These are phyloP conservation scores for Sugiyamaella sp. DNA, from an alignment of 1,139 yeast species.

Conservation along the genomic window DNA sequence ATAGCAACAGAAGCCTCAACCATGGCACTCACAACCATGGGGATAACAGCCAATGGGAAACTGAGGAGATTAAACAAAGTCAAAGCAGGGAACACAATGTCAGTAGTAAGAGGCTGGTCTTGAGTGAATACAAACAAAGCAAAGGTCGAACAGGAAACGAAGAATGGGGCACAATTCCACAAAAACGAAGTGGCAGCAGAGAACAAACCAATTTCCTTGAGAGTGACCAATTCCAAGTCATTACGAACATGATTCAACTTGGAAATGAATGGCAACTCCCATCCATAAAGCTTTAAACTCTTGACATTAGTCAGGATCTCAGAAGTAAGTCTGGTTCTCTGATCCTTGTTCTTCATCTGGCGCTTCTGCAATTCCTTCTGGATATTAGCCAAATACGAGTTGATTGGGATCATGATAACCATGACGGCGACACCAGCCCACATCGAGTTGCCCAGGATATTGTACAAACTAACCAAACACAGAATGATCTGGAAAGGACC, in stretches of 20 bases:
- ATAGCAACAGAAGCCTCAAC: slow-evolving; percentile 92
- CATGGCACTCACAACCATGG: slow-evolving; percentile 82
- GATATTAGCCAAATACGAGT: slow-evolving; percentile 68
- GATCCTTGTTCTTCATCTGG: slow-evolving; percentile 69
- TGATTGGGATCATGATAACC: slow-evolving; percentile 83
- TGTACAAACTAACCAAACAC: slow-evolving; percentile 76
- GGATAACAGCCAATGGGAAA: slow-evolving; percentile 93
- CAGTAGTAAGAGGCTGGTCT: slow-evolving; percentile 77
- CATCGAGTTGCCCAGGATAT: slow-evolving; percentile 85
- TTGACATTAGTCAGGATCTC: slow-evolving; percentile 91
- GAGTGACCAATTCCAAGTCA: slow-evolving; percentile 79
- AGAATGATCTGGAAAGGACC: slow-evolving; percentile 91
- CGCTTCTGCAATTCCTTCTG: slow-evolving; percentile 79
- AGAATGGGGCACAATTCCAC: slow-evolving; percentile 86
- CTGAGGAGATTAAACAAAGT: slow-evolving; percentile 75
- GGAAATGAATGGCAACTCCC: slow-evolving; percentile 86
- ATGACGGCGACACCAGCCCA: slow-evolving; percentile 94
- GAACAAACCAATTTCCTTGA: slow-evolving; percentile 75
- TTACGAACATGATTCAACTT: slow-evolving; percentile 82
- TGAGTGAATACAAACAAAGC: slow-evolving; percentile 73
- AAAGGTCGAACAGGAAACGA: slow-evolving; percentile 91
- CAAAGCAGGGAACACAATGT: slow-evolving; percentile 92
- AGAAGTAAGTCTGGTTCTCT: slow-evolving; percentile 71
- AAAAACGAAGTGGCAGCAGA: slow-evolving; percentile 74
- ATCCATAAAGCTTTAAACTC: slow-evolving; percentile 88